Conservation (phyloP, 768 basidiomycete species). For the Termitomyces sp. region DNA sequence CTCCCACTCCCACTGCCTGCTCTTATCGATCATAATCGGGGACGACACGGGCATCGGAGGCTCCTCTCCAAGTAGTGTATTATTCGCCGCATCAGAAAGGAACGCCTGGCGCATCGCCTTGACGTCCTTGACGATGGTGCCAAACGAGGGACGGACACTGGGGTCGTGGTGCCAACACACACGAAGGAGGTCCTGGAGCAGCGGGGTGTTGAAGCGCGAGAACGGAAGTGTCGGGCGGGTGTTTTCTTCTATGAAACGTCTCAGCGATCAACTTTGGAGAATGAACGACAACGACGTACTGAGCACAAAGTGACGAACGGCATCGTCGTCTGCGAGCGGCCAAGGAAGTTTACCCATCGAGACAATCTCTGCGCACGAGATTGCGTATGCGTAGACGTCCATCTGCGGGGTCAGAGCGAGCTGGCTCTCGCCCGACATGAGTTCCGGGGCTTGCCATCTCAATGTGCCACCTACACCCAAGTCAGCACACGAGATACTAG, state of each 20-base stretch:
- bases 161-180: slow-evolving; percentile 58
- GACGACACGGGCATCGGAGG: neutral
- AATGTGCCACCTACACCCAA: slow-evolving; percentile 50
- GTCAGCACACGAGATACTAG: neutral
- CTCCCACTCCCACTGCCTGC: slow-evolving; percentile 10
- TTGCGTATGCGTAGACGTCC: slow-evolving; percentile 70
- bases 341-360: slow-evolving; percentile 62
- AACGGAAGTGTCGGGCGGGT: slow-evolving; percentile 47
- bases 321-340: slow-evolving; percentile 45
- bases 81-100: neutral
- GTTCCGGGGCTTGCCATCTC: slow-evolving; percentile 71
- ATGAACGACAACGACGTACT: slow-evolving; percentile 28
- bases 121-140: slow-evolving; percentile 40
- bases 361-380: slow-evolving; percentile 61
- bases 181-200: slow-evolving; percentile 41
- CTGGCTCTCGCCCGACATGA: slow-evolving; percentile 43
- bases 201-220: slow-evolving; percentile 27
- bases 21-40: slow-evolving; percentile 10
- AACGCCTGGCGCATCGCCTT: slow-evolving; percentile 39
- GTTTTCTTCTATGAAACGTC: slow-evolving; percentile 37
- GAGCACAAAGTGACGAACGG: slow-evolving; percentile 47
- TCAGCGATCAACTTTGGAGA: neutral
- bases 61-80: slow-evolving; percentile 17
- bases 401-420: slow-evolving; percentile 42
- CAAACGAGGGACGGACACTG: slow-evolving; percentile 48